Evolutionary conservation across 371 early-diverging fungal species (phyloP).

Genomic region (Globomyces sp.): DNA sequence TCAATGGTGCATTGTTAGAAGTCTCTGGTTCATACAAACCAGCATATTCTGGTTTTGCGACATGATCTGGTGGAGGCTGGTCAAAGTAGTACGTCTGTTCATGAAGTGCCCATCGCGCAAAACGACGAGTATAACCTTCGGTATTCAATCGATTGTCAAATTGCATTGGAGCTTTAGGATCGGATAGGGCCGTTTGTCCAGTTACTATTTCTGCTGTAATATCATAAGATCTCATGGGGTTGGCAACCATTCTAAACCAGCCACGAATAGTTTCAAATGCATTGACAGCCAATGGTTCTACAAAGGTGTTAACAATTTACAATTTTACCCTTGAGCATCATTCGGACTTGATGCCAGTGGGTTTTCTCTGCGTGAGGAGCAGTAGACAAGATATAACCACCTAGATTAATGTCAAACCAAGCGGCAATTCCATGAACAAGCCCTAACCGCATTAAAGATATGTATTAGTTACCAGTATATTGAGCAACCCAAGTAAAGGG

Average conservation of each 20-base stretch:
- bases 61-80: constrained; percentile 21
- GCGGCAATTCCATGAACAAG: constrained; percentile 92
- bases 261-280: constrained; percentile 81
- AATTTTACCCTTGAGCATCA: constrained; percentile 69
- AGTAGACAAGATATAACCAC: constrained; percentile 73
- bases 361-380: constrained; percentile 83
- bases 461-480: constrained; percentile 66
- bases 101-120: constrained; percentile 84
- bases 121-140: constrained; percentile 43
- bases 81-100: constrained; percentile 75
- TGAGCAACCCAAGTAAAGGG: constrained; percentile 78
- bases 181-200: constrained; percentile 35
- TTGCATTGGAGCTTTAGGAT: constrained; percentile 22
- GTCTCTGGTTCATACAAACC: constrained; percentile 22
- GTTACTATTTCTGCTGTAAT: constrained; percentile 66
- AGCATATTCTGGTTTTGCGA: constrained; percentile 20
- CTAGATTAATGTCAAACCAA: constrained; percentile 93
- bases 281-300: constrained; percentile 93
- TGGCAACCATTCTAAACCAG: constrained; percentile 81
- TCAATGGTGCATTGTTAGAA: constrained; percentile 7
- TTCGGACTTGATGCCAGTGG: constrained; percentile 98
- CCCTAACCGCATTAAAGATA: constrained; percentile 16
- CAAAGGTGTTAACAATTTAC: neutral
- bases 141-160: constrained; percentile 8
- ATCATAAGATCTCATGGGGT: constrained; percentile 89